These are phyloP conservation scores for Candida dajiaensis DNA, from an alignment of 805 yeast species.

Conservation along the genomic window DNA sequence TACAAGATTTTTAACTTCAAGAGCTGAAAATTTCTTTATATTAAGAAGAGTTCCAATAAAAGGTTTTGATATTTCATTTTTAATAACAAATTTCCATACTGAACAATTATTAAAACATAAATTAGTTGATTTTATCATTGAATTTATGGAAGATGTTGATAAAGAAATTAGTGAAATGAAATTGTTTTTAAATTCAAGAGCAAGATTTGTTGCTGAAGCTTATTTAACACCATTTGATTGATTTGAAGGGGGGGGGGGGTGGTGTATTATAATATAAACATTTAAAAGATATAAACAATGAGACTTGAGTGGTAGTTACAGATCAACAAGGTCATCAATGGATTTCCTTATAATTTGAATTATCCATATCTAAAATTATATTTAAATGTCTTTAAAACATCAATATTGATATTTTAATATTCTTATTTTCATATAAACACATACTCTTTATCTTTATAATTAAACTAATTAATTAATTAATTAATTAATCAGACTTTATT, in stretches of 20 bases:
- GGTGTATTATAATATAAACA: neutral
- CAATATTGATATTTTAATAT: too few relatives aligned
- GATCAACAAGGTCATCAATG: too few relatives aligned
- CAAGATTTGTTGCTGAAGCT: conserved; percentile 96
- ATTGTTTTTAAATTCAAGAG: conserved; percentile 92
- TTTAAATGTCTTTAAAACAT: too few relatives aligned
- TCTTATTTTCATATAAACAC: too few relatives aligned
- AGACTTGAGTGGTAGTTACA: too few relatives aligned
- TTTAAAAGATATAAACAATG: too few relatives aligned
- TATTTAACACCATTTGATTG: conserved; percentile 84
- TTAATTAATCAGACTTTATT: neutral
- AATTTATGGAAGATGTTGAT: conserved; percentile 98
- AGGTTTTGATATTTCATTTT: conserved; percentile 89
- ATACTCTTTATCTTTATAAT: too few relatives aligned
- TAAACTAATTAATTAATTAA: too few relatives aligned
- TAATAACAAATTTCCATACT: conserved; percentile 90
- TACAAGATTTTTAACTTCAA: conserved; percentile 85
- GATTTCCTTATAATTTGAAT: too few relatives aligned
- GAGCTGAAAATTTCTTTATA: conserved; percentile 93
- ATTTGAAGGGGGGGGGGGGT: neutral
- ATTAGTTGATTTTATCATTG: conserved; percentile 92
- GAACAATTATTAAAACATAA: conserved; percentile 94
- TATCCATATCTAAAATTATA: too few relatives aligned
- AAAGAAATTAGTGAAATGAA: conserved; percentile 98
- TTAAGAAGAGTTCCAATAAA: conserved; percentile 85